Base-by-base conservation (phyloP, 805 yeast genomes). In the Saturnispora mendoncae region DNA sequence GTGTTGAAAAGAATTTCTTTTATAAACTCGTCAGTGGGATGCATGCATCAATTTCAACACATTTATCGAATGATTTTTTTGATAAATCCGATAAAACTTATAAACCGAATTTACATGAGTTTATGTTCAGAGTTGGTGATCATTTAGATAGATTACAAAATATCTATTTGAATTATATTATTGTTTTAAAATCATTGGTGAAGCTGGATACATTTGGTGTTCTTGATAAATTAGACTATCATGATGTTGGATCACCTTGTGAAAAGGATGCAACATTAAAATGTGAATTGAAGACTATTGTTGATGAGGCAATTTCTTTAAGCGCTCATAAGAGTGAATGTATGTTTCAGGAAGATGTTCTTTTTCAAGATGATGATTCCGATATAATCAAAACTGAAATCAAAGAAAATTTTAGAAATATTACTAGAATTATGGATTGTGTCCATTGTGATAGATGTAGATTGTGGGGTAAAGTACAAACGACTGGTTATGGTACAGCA, bases 401-500 rank as follows among this genome's bases (percentile, higher is more conserved):
- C 65, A 74, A 90, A 46, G 62, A 73, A 29, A 80, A 94, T 39
- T 94, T 92, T 61, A 80, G 78, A 55, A 92, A 92, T 57, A 94
- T 92, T 19, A 80, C 94, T 17, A 80, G 84, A 38, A 77, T 92
- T 33, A 92, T 92, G 97, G 96, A 90, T 60, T 92, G 99, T 66
- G 97, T 92, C 31, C 97, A 95, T 29, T 92, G 99, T 67, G 98
- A 92, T 58, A 72, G 97, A 57, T 92, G 99, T 61, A 75, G 97
- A 54, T 68, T 92, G 62, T 92, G 99, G 99, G 98, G 98, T 8
- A 92, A 92, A 61, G 75, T 92, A 24, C 98, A 92, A 66, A 86
- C 95, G 2, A 85, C 92, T 13, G 99, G 99, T 17, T 92, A 92
- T 60, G 99, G 97, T 15, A 92, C 99, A 7, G 94, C 96, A 1